Evolutionary conservation across 2,329 filamentous ascomycete species (phyloP).

Genomic region (Neopestalotiopsis clavispora): DNA sequence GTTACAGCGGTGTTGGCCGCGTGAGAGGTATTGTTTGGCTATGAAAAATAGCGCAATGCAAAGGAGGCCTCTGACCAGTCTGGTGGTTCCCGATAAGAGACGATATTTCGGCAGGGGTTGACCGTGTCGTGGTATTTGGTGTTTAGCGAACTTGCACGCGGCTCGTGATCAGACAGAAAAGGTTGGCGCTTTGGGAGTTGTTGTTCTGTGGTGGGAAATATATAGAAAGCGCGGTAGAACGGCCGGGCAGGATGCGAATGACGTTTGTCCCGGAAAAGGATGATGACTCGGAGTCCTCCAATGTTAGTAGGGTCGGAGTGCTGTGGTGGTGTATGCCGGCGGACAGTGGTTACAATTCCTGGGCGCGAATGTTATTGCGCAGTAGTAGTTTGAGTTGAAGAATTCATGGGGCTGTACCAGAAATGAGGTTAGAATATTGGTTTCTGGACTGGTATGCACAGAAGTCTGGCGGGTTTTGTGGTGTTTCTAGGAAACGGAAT

Average conservation of each 20-base stretch:
- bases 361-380: background rate
- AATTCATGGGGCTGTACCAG: background rate
- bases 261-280: background rate
- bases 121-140: background rate
- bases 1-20: conserved; percentile 33
- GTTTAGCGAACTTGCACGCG: background rate
- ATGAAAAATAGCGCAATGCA: conserved; percentile 32
- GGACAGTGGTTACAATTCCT: background rate
- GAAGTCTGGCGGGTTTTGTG: background rate
- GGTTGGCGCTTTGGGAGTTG: background rate
- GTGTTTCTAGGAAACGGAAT: background rate
- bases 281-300: background rate
- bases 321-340: background rate
- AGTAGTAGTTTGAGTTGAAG: background rate
- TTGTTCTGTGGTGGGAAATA: background rate
- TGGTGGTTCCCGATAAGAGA: background rate
- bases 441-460: background rate
- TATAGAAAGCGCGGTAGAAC: background rate
- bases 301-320: too few species aligned
- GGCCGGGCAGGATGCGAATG: background rate
- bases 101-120: background rate
- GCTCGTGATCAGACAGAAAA: background rate
- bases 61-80: conserved; percentile 15
- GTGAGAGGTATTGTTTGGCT: conserved; percentile 24
- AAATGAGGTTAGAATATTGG: background rate